Conservation (phyloP, 352 stramenopile species). For the Phytophthora fragariae region DNA sequence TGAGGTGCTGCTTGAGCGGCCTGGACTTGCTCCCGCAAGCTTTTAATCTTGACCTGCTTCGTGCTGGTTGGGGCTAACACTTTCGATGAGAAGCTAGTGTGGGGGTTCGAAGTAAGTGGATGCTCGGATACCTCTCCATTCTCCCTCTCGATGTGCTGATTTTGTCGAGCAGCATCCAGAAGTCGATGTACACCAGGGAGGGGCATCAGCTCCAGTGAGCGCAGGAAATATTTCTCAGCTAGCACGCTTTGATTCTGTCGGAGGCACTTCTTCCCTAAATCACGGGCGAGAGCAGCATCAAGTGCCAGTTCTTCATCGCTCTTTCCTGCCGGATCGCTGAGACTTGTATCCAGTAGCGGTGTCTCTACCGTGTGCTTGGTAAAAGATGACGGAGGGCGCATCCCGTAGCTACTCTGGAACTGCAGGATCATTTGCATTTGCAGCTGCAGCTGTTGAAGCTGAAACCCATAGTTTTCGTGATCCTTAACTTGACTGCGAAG, state of each 20-base stretch:
- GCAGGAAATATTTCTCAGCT: constrained; percentile 68
- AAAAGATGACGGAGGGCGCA: background rate
- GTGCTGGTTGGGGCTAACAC: constrained; percentile 3
- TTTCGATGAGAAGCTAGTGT: background rate
- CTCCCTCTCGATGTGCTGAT: background rate
- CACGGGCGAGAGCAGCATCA: constrained; percentile 66
- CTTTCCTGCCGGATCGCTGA: constrained; percentile 1
- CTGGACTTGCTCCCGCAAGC: constrained; percentile 32
- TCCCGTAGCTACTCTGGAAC: constrained; percentile 20
- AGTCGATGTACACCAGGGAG: constrained; percentile 64
- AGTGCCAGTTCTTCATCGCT: constrained; percentile 53
- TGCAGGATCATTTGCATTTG: constrained; percentile 60
- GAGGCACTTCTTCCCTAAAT: constrained; percentile 69
- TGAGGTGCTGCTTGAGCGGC: constrained; percentile 29
- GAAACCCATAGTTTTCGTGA: constrained; percentile 14
- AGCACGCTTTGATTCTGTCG: constrained; percentile 52
- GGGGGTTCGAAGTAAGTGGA: background rate
- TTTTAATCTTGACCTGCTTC: constrained; percentile 27
- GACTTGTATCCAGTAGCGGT: constrained; percentile 15
- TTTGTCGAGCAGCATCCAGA: constrained; percentile 41
- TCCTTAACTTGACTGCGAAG: constrained; percentile 10
- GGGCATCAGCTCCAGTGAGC: constrained; percentile 60
- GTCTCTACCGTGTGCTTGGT: background rate
- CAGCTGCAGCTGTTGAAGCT: constrained; percentile 68
- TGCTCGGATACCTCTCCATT: background rate